phyloP scores from a whole-genome alignment of 345 rosid genomes.

The Aquilaria sinensis region DNA sequence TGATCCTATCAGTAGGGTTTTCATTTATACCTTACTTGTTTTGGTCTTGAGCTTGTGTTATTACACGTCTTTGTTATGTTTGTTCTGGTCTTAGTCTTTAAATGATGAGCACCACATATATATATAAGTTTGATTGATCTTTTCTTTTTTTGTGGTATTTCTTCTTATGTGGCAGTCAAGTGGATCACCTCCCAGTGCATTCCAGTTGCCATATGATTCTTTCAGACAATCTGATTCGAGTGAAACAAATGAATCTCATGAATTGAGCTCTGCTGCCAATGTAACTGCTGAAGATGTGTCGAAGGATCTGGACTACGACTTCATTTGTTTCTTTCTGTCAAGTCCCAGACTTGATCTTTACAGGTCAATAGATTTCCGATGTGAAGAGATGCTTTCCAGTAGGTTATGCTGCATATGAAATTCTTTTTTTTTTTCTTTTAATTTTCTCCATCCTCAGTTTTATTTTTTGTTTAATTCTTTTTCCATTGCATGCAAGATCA shows the following conservation, averaged over 20 bases:
- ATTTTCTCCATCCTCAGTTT: neutral
- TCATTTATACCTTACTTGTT: no score
- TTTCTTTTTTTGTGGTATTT: slow-evolving; percentile 11
- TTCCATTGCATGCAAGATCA: no score
- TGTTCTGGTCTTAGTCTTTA: no score
- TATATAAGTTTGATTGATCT: neutral
- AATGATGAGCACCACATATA: no score
- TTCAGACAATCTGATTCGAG: slow-evolving; percentile 42
- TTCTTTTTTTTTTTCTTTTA: neutral
- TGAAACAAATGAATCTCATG: slow-evolving; percentile 21
- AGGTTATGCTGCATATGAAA: slow-evolving; percentile 2
- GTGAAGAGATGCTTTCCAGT: slow-evolving; percentile 95
- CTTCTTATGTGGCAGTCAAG: slow-evolving; percentile 56
- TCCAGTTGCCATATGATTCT: slow-evolving; percentile 69
- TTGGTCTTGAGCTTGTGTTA: no score
- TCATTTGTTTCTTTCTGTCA: slow-evolving; percentile 83
- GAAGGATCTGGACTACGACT: slow-evolving; percentile 74
- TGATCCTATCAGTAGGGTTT: no score
- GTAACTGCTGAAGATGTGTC: slow-evolving; percentile 26
- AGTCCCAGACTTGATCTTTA: slow-evolving; percentile 76
- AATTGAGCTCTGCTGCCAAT: slow-evolving; percentile 27
- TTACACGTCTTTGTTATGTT: no score
- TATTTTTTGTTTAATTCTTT: neutral
- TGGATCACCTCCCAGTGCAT: slow-evolving; percentile 87
- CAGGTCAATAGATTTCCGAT: slow-evolving; percentile 74